Percentiles rank a stretch among this genome's conserved stretches.
Conservation (phyloP, 441 rosid genomes). For the Dalechampia spathulata region DNA sequence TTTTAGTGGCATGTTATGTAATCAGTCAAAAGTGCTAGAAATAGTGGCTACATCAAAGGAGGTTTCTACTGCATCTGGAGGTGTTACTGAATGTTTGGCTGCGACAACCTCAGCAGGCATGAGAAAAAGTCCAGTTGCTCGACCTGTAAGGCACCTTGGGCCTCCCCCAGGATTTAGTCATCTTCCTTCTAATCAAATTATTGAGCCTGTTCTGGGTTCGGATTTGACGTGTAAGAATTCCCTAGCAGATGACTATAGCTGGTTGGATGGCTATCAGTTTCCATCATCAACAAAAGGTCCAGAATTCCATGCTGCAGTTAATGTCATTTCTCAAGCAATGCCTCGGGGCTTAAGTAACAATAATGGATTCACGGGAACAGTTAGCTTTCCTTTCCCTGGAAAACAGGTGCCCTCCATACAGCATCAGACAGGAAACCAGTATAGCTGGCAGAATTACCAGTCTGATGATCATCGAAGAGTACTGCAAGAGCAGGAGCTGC, state of each 20-base stretch:
- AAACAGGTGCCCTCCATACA: slow-evolving; percentile 50
- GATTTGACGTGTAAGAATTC: slow-evolving; percentile 31
- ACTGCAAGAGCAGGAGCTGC: slow-evolving; percentile 45
- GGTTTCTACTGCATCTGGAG: slow-evolving; percentile 37
- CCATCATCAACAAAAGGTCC: slow-evolving; percentile 37
- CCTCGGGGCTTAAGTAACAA: slow-evolving; percentile 35
- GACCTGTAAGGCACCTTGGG: slow-evolving; percentile 70
- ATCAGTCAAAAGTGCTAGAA: slow-evolving; percentile 41
- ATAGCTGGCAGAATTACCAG: slow-evolving; percentile 42
- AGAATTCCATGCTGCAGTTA: slow-evolving; percentile 33
- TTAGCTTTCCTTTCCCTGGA: slow-evolving; percentile 82
- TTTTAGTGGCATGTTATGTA: slow-evolving; percentile 30
- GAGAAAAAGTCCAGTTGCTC: slow-evolving; percentile 66
- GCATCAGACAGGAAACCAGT: slow-evolving; percentile 41
- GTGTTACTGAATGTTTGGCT: slow-evolving; percentile 38
- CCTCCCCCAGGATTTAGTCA: slow-evolving; percentile 94
- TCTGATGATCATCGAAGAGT: slow-evolving; percentile 34
- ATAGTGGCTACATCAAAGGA: slow-evolving; percentile 33
- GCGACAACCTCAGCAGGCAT: slow-evolving; percentile 32
- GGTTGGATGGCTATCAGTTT: slow-evolving; percentile 94
- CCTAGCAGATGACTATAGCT: slow-evolving; percentile 79
- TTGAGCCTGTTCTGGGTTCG: slow-evolving; percentile 37
- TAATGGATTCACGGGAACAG: slow-evolving; percentile 48
- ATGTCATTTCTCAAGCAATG: slow-evolving; percentile 35
- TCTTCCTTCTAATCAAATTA: slow-evolving; percentile 49